phyloP scores from a whole-genome alignment of 495 filamentous ascomycete species.

The Penicillium roqueforti region DNA sequence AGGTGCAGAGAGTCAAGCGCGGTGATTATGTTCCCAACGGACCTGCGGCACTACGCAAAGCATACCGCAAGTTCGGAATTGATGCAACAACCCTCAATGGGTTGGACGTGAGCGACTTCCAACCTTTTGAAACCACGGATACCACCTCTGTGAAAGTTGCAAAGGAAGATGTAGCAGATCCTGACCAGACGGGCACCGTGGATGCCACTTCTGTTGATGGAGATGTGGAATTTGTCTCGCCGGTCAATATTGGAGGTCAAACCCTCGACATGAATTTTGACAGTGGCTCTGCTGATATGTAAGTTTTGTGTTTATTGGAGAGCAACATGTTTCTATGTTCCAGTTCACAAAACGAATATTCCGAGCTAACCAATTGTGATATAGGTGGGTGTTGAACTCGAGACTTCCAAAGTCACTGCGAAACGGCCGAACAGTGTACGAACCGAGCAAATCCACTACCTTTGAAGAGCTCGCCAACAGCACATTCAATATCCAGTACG shows the following conservation, averaged over 20 bases:
- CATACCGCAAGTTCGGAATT: slow-evolving; percentile 62
- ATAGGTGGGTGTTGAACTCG: slow-evolving; percentile 74
- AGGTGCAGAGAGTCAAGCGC: slow-evolving; percentile 55
- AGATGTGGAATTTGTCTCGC: slow-evolving; percentile 67
- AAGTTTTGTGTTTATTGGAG: slow-evolving; percentile 42
- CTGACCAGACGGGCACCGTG: slow-evolving; percentile 51
- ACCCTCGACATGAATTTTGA: slow-evolving; percentile 74
- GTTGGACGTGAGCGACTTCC: slow-evolving; percentile 34
- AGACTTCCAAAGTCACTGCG: slow-evolving; percentile 43
- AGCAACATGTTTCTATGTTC: not conserved
- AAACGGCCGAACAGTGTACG: slow-evolving; percentile 55
- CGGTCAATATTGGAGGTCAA: slow-evolving; percentile 70
- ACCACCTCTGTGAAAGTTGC: slow-evolving; percentile 15
- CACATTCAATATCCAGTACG: slow-evolving; percentile 68
- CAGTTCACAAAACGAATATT: not conserved
- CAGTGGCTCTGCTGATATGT: slow-evolving; percentile 78
- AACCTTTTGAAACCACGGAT: slow-evolving; percentile 26
- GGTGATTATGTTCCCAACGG: slow-evolving; percentile 51
- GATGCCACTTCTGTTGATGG: slow-evolving; percentile 56
- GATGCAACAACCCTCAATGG: slow-evolving; percentile 20
- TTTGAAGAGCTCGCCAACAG: slow-evolving; percentile 43
- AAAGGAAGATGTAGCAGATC: slow-evolving; percentile 12
- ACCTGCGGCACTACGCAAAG: slow-evolving; percentile 53
- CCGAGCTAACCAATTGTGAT: not conserved
- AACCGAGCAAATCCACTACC: slow-evolving; percentile 57